Percentiles rank a stretch among this genome's conserved stretches.
Conservation (phyloP, 768 basidiomycete species). For the Trametes cingulata region DNA sequence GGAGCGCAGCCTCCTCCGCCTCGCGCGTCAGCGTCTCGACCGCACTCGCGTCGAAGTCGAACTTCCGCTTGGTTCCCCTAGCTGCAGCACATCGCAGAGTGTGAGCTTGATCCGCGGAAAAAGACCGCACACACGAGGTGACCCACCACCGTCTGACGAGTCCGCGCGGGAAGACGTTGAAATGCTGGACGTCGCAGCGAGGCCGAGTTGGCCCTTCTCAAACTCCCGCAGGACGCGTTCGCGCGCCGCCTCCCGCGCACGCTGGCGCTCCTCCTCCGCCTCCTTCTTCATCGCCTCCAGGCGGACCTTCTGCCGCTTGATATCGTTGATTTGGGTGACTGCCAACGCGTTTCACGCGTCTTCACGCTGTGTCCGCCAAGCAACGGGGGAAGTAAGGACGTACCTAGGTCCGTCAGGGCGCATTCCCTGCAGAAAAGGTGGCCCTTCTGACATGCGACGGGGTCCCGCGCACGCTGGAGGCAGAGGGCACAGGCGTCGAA, state of each 20-base stretch:
- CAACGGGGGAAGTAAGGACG: constrained; percentile 33
- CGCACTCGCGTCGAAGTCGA: constrained; percentile 73
- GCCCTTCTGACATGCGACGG: constrained; percentile 79
- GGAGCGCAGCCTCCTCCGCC: constrained; percentile 87
- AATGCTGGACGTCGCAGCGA: constrained; percentile 49
- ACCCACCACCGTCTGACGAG: constrained; percentile 35
- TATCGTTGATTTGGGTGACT: constrained; percentile 91
- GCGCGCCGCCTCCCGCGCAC: constrained; percentile 71
- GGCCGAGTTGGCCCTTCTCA: constrained; percentile 78
- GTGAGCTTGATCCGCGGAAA: neutral
- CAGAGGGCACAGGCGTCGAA: constrained; percentile 94
- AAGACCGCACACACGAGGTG: neutral
- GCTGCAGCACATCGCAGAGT: constrained; percentile 32
- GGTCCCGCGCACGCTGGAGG: constrained; percentile 78
- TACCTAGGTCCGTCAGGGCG: constrained; percentile 80
- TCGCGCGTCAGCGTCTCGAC: constrained; percentile 73
- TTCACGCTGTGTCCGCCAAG: neutral
- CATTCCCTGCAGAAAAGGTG: constrained; percentile 98
- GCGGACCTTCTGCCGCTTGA: constrained; percentile 85
- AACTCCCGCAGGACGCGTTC: constrained; percentile 91
- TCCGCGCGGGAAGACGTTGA: constrained; percentile 44
- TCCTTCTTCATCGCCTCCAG: constrained; percentile 75
- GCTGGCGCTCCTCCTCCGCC: constrained; percentile 76
- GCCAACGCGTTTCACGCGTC: neutral
- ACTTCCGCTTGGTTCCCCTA: constrained; percentile 78